Conservation (phyloP, 1,284 basidiomycete species). For the Naganishia liquefaciens region DNA sequence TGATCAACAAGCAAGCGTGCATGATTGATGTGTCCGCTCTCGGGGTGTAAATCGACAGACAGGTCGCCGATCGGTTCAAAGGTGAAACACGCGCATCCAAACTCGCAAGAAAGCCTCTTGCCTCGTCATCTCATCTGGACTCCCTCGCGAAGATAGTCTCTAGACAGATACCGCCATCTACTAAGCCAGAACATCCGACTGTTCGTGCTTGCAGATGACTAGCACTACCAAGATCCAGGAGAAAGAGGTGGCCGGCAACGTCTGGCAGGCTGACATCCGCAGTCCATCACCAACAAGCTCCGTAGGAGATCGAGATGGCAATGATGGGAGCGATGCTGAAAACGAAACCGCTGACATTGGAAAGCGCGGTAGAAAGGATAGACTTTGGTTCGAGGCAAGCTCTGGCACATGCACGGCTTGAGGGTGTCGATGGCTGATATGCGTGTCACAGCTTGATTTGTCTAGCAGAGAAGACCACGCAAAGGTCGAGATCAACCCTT, state of each 20-base stretch:
- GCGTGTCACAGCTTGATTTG: slow-evolving; percentile 8
- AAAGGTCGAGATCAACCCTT: slow-evolving; percentile 23
- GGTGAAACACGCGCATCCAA: slow-evolving; percentile 17
- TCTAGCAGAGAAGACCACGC: slow-evolving; percentile 21
- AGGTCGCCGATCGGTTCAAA: neutral
- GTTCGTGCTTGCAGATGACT: no score
- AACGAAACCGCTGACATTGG: neutral
- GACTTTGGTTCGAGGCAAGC: slow-evolving; percentile 22
- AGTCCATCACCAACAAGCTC: slow-evolving; percentile 24
- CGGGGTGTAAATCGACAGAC: neutral
- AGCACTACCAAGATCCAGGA: neutral
- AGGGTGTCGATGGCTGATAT: neutral
- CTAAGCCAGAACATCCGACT: no score
- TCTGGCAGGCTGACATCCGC: slow-evolving; percentile 23
- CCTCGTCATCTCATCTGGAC: neutral
- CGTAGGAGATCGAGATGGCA: neutral
- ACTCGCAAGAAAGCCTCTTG: neutral
- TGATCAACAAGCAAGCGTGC: no score
- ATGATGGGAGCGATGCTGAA: slow-evolving; percentile 1
- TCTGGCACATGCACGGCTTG: no score
- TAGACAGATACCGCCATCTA: no score
- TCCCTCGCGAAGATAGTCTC: neutral
- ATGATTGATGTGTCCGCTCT: neutral
- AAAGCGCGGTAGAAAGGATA: slow-evolving; percentile 11
- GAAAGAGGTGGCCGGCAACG: neutral